phyloP scores from a whole-genome alignment of 768 basidiomycete species.

The Pleurotus djamor region DNA sequence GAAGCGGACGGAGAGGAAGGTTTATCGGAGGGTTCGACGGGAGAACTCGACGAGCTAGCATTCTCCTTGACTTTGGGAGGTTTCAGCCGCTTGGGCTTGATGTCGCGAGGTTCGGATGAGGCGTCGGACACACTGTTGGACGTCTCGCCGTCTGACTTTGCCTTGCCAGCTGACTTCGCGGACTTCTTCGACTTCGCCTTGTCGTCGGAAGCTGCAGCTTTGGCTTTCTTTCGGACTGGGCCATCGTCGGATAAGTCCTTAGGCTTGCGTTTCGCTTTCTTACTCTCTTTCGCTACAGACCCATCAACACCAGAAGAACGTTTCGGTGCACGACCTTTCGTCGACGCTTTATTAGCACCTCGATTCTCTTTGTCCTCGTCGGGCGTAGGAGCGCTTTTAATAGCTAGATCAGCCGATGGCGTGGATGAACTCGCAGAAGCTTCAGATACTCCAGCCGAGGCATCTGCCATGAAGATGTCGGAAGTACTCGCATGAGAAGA shows the following conservation, averaged over 20 bases:
- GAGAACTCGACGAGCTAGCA: too few relatives aligned
- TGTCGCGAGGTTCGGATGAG: background rate
- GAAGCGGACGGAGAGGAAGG: too few relatives aligned
- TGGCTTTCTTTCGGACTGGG: background rate
- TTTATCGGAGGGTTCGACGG: too few relatives aligned
- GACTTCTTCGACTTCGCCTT: background rate
- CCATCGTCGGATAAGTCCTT: background rate
- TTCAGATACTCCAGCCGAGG: background rate
- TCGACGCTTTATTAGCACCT: constrained; percentile 5
- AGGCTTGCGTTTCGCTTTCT: constrained; percentile 1
- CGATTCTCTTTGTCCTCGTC: constrained; percentile 17
- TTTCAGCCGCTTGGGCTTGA: too few relatives aligned
- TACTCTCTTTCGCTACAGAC: background rate
- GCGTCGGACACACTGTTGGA: background rate
- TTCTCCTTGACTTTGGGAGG: too few relatives aligned
- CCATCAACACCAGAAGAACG: background rate
- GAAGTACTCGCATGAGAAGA: background rate
- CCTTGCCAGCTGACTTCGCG: background rate
- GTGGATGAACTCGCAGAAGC: background rate
- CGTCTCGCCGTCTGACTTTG: too few relatives aligned
- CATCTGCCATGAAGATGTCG: constrained; percentile 2
- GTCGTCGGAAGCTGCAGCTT: background rate
- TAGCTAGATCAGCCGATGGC: background rate
- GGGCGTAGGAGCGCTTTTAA: background rate
- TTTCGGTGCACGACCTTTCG: background rate